Evolutionary conservation across 331 rosid genomes (phyloP), one percentile per base, ranked within the genome.

Genomic region (Arachis monticola): DNA sequence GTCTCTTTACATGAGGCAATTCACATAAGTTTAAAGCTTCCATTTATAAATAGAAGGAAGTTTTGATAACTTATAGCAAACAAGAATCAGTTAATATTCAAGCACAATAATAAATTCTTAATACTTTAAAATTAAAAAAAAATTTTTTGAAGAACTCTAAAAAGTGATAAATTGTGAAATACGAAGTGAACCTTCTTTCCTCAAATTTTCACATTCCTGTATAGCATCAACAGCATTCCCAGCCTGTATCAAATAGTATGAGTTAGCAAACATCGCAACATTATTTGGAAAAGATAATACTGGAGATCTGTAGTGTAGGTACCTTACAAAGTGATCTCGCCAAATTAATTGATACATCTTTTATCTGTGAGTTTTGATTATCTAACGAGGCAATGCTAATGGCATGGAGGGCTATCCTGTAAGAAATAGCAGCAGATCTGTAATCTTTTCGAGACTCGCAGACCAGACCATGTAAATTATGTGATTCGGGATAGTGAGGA

Each of bases 401-500:
- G 46, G 95, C 85, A 80, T 76, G 83, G 50, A 87, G 90, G 59
- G 98, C 98, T 78, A 88, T 69, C 80, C 90, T 84, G 82, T 89
- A 94, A 58, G 85, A 88, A 61, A 80, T 52, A 69, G 82, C 87
- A 77, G 98, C 97, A 77, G 96, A 90, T 46, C 67, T 86, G 79
- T 87, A 91, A 77, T 94, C 91, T 60, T 74, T 83, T 69, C 81
- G 91, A 82, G 97, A 89, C 87, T 94, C 98, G 72, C 83, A 90
- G 67, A 85, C 95, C 76, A 94, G 72, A 78, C 97, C 98, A 73
- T 76, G 74, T 71, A 94, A 88, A 89, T 94, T 94, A 79, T 90
- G 94, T 73, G 90, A 83, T 85, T 94, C 98, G 8, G 98, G 97
- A 79, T 73, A 87, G 57, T 90, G 87, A 75, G 98, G 98, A 64